Base-by-base conservation (phyloP, 2,329 filamentous ascomycete species). In the Apiospora pterosperma region DNA sequence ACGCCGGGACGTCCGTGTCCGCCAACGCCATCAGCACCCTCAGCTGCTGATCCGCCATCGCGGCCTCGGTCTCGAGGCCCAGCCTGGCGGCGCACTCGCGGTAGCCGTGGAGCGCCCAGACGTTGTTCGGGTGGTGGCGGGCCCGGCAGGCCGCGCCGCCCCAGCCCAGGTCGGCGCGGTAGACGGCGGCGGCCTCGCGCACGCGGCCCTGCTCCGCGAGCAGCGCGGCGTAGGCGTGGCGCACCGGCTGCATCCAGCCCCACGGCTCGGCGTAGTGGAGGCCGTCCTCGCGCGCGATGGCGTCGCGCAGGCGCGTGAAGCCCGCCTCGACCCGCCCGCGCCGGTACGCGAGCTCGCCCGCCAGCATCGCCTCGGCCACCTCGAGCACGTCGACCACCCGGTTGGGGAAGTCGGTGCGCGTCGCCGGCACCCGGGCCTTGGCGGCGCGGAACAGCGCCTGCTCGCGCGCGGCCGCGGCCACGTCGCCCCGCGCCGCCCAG, bases 241-340 rank as follows among this genome's bases (percentile, higher is more conserved):
- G 81, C 0, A 87, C 85, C 0, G 90, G 90, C 72, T 91, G 88
- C 90, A 93, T 92, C 90, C 90, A 92, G 0, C 88, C 89, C 90
- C 90, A 92, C 0, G 90, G 90, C 73, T 93, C 90, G 60, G 89
- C 88, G 66, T 91, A 93, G 0, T 86, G 87, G 31, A 93, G 80
- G 0, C 74, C 76, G 69, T 91, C 89, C 67, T 91, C 88, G 2
- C 85, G 80, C 1, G 76, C 71, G 28, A 91, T 86, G 0, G 89
- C 83, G 19, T 78, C 79, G 1, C 83, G 81, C 3, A 93, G 78
- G 61, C 85, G 81, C 2, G 76, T 71, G 71, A 91, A 92, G 0
- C 90, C 90, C 6, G 41, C 41, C 0, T 86, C 82, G 62, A 84
- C 82, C 61, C 90, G 83, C 0, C 82, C 83, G 4, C 80, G 80